Evolutionary conservation across 2,329 filamentous ascomycete genomes (phyloP), one percentile per base, ranked within the genome.

Genomic region (Colletotrichum magnum): DNA sequence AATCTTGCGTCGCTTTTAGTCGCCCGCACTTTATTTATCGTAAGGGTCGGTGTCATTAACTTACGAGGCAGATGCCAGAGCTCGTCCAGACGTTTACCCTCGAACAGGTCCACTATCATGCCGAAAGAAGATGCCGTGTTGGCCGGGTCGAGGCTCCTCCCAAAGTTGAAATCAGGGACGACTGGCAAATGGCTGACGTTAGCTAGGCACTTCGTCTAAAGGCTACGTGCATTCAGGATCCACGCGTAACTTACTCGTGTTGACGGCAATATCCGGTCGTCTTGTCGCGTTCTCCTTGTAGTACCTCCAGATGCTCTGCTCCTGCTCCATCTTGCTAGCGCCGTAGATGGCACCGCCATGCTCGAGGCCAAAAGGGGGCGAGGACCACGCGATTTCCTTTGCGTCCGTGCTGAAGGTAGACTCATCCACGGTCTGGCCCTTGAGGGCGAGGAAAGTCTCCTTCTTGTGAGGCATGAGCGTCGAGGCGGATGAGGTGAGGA

Each of bases 301-400:
- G 56, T 77, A 84, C 21, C 80, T 77, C 82, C 82, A 84, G 5
- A 79, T 45, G 1, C 72, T 79, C 61, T 78, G 73, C 58, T 85
- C 82, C 0, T 74, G 74, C 28, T 79, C 76, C 2, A 75, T 72
- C 64, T 84, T 85, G 63, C 80, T 82, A 0, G 82, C 80, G 0
- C 71, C 73, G 59, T 84, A 84, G 1, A 80, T 77, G 2, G 66
- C 15, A 4, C 61, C 71, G 0, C 68, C 62, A n/a, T 77, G 73
- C 1, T 78, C 75, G 28, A 56, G 15, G 3, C 64, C 58, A 51
- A 51, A 62, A 2, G 64, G 58, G 32, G 64, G 58, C 15, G 58
- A 43, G 0, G 58, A 58, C 64, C 64, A 62, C 3, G 64, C 64
- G 4, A 62, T 21, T 36, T 56, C 41, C 41, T 67, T 67, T 3